Evolutionary conservation across 371 early-diverging fungal genomes (phyloP).

Genomic region (Massospora cicadina): DNA sequence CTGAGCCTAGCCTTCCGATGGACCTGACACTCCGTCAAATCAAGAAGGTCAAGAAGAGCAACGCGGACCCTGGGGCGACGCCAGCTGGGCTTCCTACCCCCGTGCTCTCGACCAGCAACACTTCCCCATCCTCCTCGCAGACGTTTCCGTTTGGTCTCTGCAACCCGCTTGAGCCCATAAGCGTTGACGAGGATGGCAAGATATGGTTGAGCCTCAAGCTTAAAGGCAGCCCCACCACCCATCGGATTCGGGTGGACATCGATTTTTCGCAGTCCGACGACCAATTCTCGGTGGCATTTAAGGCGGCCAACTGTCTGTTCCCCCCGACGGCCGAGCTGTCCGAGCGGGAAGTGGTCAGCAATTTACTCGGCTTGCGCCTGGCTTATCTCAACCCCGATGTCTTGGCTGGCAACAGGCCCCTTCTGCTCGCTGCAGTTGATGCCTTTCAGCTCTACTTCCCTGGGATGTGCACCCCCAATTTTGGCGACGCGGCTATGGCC

Average conservation of each 20-base stretch:
- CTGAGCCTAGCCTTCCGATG: not conserved
- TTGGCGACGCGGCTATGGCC: not conserved
- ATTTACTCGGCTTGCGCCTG: not conserved
- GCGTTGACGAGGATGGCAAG: not conserved
- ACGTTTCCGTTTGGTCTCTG: not conserved
- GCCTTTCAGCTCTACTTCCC: not conserved
- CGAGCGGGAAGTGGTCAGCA: not conserved
- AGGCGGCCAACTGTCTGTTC: not conserved
- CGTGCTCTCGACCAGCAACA: not conserved
- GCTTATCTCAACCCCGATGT: not conserved
- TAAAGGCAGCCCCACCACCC: not conserved
- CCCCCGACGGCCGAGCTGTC: not conserved
- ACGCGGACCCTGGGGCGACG: not conserved
- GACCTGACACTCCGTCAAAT: not conserved
- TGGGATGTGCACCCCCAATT: not conserved
- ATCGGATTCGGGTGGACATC: not conserved
- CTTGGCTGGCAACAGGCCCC: not conserved
- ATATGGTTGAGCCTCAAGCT: not conserved
- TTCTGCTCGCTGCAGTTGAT: not conserved
- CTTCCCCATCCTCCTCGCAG: not conserved
- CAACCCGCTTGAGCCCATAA: not conserved
- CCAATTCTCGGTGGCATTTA: not conserved
- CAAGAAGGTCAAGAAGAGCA: not conserved
- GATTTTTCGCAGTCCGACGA: not conserved
- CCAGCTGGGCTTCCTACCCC: not conserved